phyloP scores from a whole-genome alignment of 768 basidiomycete species.

The Phylloporus arenicola region DNA sequence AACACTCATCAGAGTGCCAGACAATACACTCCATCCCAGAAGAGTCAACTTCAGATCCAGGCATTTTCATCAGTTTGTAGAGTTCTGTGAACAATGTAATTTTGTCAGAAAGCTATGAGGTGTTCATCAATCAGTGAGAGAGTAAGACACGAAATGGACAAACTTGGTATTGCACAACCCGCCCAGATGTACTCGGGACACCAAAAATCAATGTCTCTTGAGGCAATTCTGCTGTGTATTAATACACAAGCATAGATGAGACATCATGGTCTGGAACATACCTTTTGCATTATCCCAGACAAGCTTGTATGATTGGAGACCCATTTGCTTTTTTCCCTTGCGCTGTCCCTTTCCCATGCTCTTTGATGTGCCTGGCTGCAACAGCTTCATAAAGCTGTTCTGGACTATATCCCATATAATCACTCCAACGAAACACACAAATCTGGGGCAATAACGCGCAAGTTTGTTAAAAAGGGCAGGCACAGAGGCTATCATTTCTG shows the following conservation, averaged over 20 bases:
- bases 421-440: conserved; percentile 78
- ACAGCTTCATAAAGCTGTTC: conserved; percentile 33
- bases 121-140: not conserved
- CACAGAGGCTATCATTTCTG: conserved; percentile 51
- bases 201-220: conserved; percentile 69
- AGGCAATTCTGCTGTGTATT: not conserved
- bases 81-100: conserved; percentile 37
- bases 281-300: conserved; percentile 9
- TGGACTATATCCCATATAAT: conserved; percentile 48
- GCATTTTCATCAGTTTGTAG: conserved; percentile 22
- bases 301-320: conserved; percentile 23
- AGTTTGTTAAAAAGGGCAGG: conserved; percentile 59
- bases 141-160: conserved; percentile 10
- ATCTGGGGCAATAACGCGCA: conserved; percentile 45
- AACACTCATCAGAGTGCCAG: conserved; percentile 1
- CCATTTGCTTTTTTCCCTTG: conserved; percentile 6
- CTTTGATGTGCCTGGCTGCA: not conserved
- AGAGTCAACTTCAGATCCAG: conserved; percentile 10
- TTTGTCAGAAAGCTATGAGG: conserved; percentile 40
- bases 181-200: conserved; percentile 71
- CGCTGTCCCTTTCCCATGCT: not conserved
- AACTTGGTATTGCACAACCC: conserved; percentile 70
- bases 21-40: conserved; percentile 4
- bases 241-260: not conserved
- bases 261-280: no score